These are phyloP conservation scores for Rhodomyrtus psidioides DNA, from an alignment of 441 rosid genomes.

Conservation along the genomic window DNA sequence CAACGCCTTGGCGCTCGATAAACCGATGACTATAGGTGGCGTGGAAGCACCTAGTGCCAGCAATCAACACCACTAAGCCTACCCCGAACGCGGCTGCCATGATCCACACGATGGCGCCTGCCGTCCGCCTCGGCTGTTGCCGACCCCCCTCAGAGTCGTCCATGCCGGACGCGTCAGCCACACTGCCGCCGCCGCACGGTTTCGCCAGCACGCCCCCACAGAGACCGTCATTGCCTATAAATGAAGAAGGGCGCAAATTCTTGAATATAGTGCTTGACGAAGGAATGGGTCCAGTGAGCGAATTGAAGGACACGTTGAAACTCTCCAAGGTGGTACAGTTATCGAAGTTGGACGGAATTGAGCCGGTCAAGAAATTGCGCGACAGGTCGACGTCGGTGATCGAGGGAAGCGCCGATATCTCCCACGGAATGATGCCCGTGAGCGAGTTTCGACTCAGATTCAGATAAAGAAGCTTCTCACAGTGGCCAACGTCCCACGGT, in stretches of 20 bases:
- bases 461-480: slow-evolving; percentile 65
- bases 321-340: slow-evolving; percentile 66
- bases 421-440: slow-evolving; percentile 80
- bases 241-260: slow-evolving; percentile 70
- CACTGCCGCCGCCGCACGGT: slow-evolving; percentile 26
- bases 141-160: slow-evolving; percentile 25
- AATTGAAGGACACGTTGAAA: slow-evolving; percentile 77
- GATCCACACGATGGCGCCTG: slow-evolving; percentile 88
- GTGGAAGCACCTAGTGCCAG: slow-evolving; percentile 64
- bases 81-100: slow-evolving; percentile 75
- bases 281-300: slow-evolving; percentile 71
- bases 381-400: slow-evolving; percentile 80
- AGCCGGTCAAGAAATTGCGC: slow-evolving; percentile 58
- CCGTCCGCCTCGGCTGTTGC: slow-evolving; percentile 49
- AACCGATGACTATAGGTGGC: slow-evolving; percentile 35
- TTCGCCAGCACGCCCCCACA: slow-evolving; percentile 55
- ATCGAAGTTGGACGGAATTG: slow-evolving; percentile 74
- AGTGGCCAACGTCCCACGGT: slow-evolving; percentile 77
- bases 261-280: slow-evolving; percentile 47
- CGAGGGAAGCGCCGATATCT: slow-evolving; percentile 62
- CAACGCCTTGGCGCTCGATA: slow-evolving; percentile 34
- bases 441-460: slow-evolving; percentile 67
- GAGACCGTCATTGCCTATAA: slow-evolving; percentile 63
- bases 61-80: slow-evolving; percentile 63
- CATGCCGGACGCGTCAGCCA: slow-evolving; percentile 16